Evolutionary conservation across 1,284 basidiomycete genomes (phyloP).

Genomic region (Heimioporus retisporus): DNA sequence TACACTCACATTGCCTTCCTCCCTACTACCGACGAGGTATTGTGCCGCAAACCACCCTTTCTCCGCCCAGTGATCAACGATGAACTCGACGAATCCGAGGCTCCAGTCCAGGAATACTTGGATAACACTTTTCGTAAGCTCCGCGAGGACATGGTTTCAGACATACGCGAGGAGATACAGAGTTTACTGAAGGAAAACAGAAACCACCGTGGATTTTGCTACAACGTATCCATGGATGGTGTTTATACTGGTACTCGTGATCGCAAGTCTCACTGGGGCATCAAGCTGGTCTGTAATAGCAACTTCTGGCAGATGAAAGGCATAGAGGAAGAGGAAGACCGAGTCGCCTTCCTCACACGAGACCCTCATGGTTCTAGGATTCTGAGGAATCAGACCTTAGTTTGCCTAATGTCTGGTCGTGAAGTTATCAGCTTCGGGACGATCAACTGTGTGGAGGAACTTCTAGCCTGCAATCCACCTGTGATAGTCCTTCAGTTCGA

Average conservation of each 20-base stretch:
- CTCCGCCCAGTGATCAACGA: conserved; percentile 54
- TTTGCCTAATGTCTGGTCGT: conserved; percentile 59
- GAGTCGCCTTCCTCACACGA: conserved; percentile 48
- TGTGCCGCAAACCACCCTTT: conserved; percentile 55
- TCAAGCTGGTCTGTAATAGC: conserved; percentile 51
- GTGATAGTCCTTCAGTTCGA: conserved; percentile 64
- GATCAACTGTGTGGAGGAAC: conserved; percentile 63
- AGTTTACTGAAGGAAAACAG: conserved; percentile 53
- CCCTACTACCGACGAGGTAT: conserved; percentile 69
- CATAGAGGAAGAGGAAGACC: conserved; percentile 32
- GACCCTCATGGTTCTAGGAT: conserved; percentile 49
- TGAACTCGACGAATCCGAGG: conserved; percentile 47
- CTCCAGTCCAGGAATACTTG: conserved; percentile 56
- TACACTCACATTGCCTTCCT: conserved; percentile 66
- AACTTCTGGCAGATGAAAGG: conserved; percentile 55
- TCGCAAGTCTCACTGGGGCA: conserved; percentile 57
- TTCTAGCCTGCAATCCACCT: conserved; percentile 57
- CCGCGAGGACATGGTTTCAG: conserved; percentile 73
- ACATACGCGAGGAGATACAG: conserved; percentile 68
- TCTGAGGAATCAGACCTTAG: conserved; percentile 61
- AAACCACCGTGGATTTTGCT: conserved; percentile 50
- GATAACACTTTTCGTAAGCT: conserved; percentile 74
- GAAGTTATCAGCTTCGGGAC: conserved; percentile 63
- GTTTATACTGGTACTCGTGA: conserved; percentile 48
- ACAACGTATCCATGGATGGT: conserved; percentile 51